Base-by-base conservation (phyloP, 1,139 yeast species). In the Sugiyamaella grinbergsii region DNA sequence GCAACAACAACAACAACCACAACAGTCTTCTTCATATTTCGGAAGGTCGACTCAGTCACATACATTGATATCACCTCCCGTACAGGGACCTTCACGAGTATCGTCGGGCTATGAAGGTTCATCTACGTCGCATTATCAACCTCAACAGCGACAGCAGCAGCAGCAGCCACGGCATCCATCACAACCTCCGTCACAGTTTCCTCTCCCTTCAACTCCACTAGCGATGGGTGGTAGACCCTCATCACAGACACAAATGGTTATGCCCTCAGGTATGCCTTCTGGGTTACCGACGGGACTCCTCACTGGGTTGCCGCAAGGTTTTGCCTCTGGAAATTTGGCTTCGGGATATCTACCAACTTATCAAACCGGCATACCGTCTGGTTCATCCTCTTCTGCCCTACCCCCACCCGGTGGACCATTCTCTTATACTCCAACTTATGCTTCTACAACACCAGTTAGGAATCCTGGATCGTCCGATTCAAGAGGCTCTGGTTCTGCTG, bases 391-490 rank as follows among this genome's bases (percentile, higher is more conserved):
- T 15, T 16, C 22, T 31, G 41, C 28, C 5, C 48, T 38, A 19
- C 49, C 33, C 5, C 47, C 29, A 49, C 42, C 48, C 10, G 28
- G 43, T 5, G 36, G 54, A 13, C 61, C 59, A 22, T 61, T 59
- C 40, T 49, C 51, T 4, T 60, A 55, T 32, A 58, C 60, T 3
- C 55, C 64, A 29, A 50, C 62, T 3, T 49, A 51, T 10, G 62
- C 63, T 4, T 54, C 64, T 2, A 54, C 58, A 5, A 56, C 50
- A 4, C 64, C 60, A 1, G 60, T 59, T 5, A 54, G 54, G 20
- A 46, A 47, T 20, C 51, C 55, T 8, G 50, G 53, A 31, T 19
- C 39, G 31, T 26, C 39, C 5, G 43, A 42, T 20, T 20, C 45
- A 31, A 31, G 46, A 8, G 18, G 39, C 10, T 16, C 38, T 47